Evolutionary conservation across 75 land plant genomes (phyloP).

Genomic region (Sequoiadendron giganteum): DNA sequence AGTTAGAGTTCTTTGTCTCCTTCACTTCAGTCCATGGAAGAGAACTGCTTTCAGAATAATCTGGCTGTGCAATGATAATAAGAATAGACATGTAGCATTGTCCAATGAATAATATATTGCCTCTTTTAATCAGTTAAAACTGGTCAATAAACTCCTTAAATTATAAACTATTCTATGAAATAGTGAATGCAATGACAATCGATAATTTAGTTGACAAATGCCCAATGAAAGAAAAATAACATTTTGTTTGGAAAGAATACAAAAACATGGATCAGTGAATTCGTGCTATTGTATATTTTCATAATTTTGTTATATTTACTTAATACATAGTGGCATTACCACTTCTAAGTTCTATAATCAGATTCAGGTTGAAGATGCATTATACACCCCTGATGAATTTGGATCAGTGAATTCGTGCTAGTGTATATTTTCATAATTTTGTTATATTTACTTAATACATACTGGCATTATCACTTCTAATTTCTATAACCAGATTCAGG

Average conservation of each 20-base stretch:
- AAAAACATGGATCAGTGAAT: background rate
- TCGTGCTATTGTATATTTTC: background rate
- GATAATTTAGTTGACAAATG: background rate
- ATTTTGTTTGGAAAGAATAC: background rate
- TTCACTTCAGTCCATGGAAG: slow-evolving; percentile 23
- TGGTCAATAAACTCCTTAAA: background rate
- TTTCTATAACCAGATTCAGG: background rate
- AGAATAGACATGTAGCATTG: background rate
- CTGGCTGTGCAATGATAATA: background rate
- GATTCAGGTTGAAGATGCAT: background rate
- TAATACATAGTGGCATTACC: background rate
- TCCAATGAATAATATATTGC: background rate
- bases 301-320: background rate
- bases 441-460: background rate
- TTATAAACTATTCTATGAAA: background rate
- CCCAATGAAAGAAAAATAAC: background rate
- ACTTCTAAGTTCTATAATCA: background rate
- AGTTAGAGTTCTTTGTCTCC: background rate
- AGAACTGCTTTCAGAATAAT: background rate
- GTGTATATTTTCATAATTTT: too few relatives aligned
- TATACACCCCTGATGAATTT: background rate
- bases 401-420: too few relatives aligned
- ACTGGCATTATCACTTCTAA: background rate
- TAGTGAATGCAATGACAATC: background rate
- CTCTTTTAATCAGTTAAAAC: background rate